Percentiles rank a stretch among this genome's conserved stretches.
phyloP scores from a whole-genome alignment of 345 rosid genomes.

The Punica granatum region DNA sequence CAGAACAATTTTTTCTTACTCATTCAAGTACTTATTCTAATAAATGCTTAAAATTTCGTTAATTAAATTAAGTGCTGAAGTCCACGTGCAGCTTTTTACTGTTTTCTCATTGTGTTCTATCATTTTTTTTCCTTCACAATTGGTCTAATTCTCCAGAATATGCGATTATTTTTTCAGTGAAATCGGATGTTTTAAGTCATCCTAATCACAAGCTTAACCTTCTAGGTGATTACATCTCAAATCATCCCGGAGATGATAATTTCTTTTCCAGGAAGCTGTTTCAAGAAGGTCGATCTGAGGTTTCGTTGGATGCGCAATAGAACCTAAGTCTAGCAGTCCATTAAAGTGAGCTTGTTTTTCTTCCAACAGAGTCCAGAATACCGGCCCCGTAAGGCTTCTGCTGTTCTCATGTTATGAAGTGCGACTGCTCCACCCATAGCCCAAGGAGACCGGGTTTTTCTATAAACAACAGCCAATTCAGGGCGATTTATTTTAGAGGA shows the following conservation, averaged over 20 bases:
- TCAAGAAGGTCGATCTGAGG: conserved; percentile 1
- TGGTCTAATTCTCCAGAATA: too few species aligned
- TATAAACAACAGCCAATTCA: not conserved
- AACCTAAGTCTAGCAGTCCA: not conserved
- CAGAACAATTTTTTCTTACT: too few species aligned
- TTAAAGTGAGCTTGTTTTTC: conserved; percentile 4
- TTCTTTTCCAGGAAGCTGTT: conserved; percentile 9
- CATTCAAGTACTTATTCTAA: too few species aligned
- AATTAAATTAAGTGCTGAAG: too few species aligned
- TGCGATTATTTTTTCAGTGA: too few species aligned
- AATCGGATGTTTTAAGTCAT: not conserved
- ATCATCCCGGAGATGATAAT: not conserved
- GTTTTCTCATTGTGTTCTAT: too few species aligned
- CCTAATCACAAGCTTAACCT: conserved; percentile 3
- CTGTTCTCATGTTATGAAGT: conserved; percentile 8
- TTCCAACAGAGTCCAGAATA: conserved; percentile 8
- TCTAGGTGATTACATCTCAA: not conserved
- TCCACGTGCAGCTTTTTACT: too few species aligned
- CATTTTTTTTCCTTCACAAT: too few species aligned
- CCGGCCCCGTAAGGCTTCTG: conserved; percentile 5
- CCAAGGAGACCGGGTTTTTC: conserved; percentile 10
- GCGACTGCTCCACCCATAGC: not conserved
- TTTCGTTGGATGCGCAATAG: not conserved
- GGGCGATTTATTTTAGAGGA: not conserved
- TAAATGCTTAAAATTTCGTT: too few species aligned